Evolutionary conservation across 1,284 basidiomycete genomes (phyloP).

Genomic region (Puccinia hordei): DNA sequence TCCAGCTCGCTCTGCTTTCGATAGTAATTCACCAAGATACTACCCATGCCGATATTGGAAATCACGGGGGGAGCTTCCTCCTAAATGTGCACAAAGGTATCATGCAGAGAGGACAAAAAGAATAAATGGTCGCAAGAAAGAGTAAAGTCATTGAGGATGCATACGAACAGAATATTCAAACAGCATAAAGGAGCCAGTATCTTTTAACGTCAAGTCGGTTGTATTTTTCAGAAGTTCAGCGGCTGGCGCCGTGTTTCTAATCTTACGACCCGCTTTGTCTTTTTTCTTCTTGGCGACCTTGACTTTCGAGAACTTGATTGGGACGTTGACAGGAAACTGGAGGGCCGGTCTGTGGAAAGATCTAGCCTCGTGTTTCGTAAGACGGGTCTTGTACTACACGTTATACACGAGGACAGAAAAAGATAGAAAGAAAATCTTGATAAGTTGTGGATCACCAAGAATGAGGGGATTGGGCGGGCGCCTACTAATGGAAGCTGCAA

Average conservation of each 20-base stretch:
- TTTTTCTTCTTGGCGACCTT: slow-evolving; percentile 92
- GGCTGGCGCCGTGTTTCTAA: slow-evolving; percentile 70
- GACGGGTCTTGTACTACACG: slow-evolving; percentile 85
- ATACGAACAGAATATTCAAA: slow-evolving; percentile 83
- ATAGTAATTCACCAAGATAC: slow-evolving; percentile 96
- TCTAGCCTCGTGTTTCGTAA: slow-evolving; percentile 88
- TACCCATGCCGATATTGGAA: slow-evolving; percentile 96
- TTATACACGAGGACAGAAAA: neutral
- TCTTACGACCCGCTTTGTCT: slow-evolving; percentile 79
- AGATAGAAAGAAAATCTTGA: neutral
- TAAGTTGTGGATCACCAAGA: slow-evolving; percentile 5
- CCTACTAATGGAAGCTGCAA: slow-evolving; percentile 89
- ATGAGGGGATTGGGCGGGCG: slow-evolving; percentile 44
- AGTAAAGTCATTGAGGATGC: neutral
- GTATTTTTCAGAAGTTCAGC: slow-evolving; percentile 69
- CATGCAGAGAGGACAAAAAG: neutral
- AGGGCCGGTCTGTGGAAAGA: slow-evolving; percentile 92
- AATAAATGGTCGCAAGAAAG: neutral
- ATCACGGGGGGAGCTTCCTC: slow-evolving; percentile 96
- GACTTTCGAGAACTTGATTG: slow-evolving; percentile 84
- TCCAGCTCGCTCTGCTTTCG: slow-evolving; percentile 93
- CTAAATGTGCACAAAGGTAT: slow-evolving; percentile 60
- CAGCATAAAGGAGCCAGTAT: slow-evolving; percentile 85
- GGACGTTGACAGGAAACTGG: slow-evolving; percentile 90
- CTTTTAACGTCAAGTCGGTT: slow-evolving; percentile 78